Evolutionary conservation across 164 flowering plant species (phyloP), one percentile per base, ranked within the genome.

Genomic region (Sextonia rubra): DNA sequence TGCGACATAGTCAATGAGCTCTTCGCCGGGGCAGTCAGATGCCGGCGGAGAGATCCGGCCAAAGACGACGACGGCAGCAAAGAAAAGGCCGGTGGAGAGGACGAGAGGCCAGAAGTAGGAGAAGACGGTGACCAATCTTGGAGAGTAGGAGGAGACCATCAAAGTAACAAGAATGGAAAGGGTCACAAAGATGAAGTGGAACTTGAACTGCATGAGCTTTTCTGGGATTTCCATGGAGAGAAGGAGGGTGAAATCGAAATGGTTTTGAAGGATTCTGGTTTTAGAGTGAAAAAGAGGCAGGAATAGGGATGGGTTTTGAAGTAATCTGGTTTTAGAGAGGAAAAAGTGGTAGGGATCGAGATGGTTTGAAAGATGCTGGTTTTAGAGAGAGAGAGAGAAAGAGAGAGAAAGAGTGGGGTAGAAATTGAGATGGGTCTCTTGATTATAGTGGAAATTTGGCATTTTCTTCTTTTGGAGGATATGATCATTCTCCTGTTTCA

Each of bases 71-170:
- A 84, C 75, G 49, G 77, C 74, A 25, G 80, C 77, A 49, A 91
- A 75, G 61, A 89, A 85, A 4, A 88, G 80, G 4, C 89, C 80
- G 12, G 98, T 94, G 25, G 98, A 94, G 58, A 86, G 80, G 26
- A 91, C 78, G 22, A 94, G 89, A 22, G 98, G 98, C 90, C 91
- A 87, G 63, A 94, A 94, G 79, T 83, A 94, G 32, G 88, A 80
- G 20, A 94, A 32, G n/a, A 93, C 69, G 65, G 77, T 70, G 25
- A 86, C 58, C 12, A 90, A 71, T 9, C 85, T 83, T 15, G 98
- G 97, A 0, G 94, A 89, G 3, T 82, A 71, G 23, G 80, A 75
- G 47, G 83, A 24, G 47, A 82, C 2, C 26, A 65, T 49, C 64
- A 74, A 0, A 47, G 76, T 7, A 23, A 69, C 2, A 44, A 74